Base-by-base conservation (phyloP, 2,329 filamentous ascomycete genomes). In the Fusarium aywerte region DNA sequence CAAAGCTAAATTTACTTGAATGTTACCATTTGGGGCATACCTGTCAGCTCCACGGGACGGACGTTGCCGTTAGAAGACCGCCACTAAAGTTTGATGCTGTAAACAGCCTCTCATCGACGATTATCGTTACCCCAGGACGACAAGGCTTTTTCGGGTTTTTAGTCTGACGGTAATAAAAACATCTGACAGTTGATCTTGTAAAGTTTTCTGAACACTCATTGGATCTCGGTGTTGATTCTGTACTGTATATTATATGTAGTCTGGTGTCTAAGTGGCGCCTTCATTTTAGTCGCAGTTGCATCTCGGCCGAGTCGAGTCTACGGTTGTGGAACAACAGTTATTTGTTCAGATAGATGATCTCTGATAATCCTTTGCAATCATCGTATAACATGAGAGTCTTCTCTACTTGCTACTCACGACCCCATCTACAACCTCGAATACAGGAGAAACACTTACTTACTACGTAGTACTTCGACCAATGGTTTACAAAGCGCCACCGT, bases 61-160 rank as follows among this genome's bases (percentile, higher is more conserved):
- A 68, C 64, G 36, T 68, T 67, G 55, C 64, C 64, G 51, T 60
- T 68, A 55, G 40, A 27, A 21, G 43, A 9, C 27, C 29, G 52
- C 64, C 48, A 65, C 59, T 54, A 18, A 48, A 52, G 44, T 18
- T 44, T 62, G 50, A 43, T 42, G 38, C 12, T 33, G 35, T 42
- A 20, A 29, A 20, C 53, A 51, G 44, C 51, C 51, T 63, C 58
- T 63, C 51, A 51, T 42, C 49, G 18, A 43, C 25, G 42, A 57
- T 49, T 31, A 29, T 42, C 42, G 32, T 11, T 63, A 62, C 58
- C 50, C 50, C 59, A 57, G 33, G 51, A 47, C 44, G 59, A 43
- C 23, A 32, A 50, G 40, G 32, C 44, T 35, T 38, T 29, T 36
- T 36, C 27, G 23, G 31, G 25, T 15, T 59, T 27, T n/a, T 44